Conservation (phyloP, 352 stramenopile species). For the Phytophthora colocasiae region DNA sequence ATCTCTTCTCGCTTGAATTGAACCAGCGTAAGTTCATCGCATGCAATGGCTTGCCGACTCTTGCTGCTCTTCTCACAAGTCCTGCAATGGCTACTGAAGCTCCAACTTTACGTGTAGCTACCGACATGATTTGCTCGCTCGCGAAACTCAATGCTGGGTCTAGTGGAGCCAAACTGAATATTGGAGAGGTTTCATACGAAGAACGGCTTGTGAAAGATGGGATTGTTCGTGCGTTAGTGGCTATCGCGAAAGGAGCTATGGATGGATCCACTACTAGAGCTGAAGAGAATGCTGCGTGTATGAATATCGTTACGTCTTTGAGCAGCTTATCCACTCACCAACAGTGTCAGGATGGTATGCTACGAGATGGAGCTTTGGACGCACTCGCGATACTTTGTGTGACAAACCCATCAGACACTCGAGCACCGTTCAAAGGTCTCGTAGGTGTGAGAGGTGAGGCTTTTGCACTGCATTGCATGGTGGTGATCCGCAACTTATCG, state of each 20-base stretch:
- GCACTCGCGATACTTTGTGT: conserved; percentile 53
- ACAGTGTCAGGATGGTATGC: conserved; percentile 75
- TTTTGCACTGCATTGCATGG: conserved; percentile 71
- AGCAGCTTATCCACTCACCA: conserved; percentile 70
- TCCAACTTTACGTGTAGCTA: conserved; percentile 56
- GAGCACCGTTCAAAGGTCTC: conserved; percentile 64
- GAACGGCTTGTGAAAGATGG: conserved; percentile 78
- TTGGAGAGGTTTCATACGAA: conserved; percentile 43
- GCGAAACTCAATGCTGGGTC: conserved; percentile 51
- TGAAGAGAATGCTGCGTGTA: conserved; percentile 46
- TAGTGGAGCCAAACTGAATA: conserved; percentile 7
- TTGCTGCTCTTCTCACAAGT: conserved; percentile 63
- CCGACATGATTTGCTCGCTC: conserved; percentile 74
- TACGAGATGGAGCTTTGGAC: conserved; percentile 77
- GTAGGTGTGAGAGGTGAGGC: conserved; percentile 67
- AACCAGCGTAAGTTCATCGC: conserved; percentile 76
- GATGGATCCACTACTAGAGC: conserved; percentile 29
- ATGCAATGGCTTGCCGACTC: conserved; percentile 66
- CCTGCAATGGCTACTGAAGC: conserved; percentile 55
- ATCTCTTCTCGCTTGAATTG: conserved; percentile 61
- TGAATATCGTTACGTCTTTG: conserved; percentile 74
- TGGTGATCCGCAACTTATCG: conserved; percentile 76
- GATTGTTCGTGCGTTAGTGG: conserved; percentile 67
- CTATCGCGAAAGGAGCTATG: conserved; percentile 59
- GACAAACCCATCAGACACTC: conserved; percentile 49